Evolutionary conservation across 768 basidiomycete genomes (phyloP).

Genomic region (Pisolithus tinctorius): DNA sequence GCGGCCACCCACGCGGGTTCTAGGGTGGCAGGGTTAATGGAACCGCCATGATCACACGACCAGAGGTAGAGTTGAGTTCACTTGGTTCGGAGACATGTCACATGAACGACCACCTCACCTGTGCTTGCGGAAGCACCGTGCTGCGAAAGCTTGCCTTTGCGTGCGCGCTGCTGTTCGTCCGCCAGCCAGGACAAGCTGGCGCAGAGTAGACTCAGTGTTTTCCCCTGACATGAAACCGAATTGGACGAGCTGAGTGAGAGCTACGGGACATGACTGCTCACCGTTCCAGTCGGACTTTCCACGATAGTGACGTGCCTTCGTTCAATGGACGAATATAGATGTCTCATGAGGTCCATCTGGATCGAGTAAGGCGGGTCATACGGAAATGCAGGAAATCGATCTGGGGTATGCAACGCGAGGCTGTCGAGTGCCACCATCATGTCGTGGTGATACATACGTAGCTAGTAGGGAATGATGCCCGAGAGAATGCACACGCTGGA

Average conservation of each 20-base stretch:
- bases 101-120: conserved; percentile 15
- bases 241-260: neutral
- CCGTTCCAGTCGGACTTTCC: conserved; percentile 88
- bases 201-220: conserved; percentile 77
- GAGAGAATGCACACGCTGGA: conserved; percentile 13
- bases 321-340: conserved; percentile 78
- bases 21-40: conserved; percentile 18
- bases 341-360: conserved; percentile 82
- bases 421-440: conserved; percentile 11
- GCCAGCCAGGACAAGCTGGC: conserved; percentile 68
- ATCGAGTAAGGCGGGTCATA: conserved; percentile 79
- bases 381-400: conserved; percentile 72
- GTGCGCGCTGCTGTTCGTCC: conserved; percentile 64
- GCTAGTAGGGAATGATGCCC: no score
- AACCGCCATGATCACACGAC: conserved; percentile 15
- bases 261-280: conserved; percentile 26
- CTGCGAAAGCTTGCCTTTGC: conserved; percentile 53
- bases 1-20: conserved; percentile 72
- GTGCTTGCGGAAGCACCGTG: conserved; percentile 15
- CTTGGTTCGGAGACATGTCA: neutral
- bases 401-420: conserved; percentile 52
- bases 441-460: conserved; percentile 3
- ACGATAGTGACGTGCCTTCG: conserved; percentile 69
- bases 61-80: neutral
- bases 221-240: conserved; percentile 50